phyloP scores from a whole-genome alignment of 257 asterid genomes.

The Salvia hispanica region DNA sequence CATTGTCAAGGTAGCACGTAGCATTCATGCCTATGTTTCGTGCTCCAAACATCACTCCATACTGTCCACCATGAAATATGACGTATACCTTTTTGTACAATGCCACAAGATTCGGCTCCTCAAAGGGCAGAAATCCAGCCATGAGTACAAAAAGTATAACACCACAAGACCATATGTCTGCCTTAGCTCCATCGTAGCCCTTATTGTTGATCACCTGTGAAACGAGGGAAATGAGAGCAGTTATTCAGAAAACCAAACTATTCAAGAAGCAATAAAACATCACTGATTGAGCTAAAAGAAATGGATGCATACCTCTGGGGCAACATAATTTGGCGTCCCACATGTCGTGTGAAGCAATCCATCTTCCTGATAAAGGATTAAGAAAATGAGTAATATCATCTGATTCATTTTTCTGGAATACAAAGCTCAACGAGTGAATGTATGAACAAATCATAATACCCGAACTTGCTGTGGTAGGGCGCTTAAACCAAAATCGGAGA shows the following conservation, averaged over 20 bases:
- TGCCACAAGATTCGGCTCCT: slow-evolving; percentile 73
- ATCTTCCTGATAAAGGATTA: slow-evolving; percentile 66
- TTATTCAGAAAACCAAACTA: slow-evolving; percentile 8
- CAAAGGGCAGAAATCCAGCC: slow-evolving; percentile 85
- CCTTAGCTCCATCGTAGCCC: slow-evolving; percentile 97
- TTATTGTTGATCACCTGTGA: slow-evolving; percentile 80
- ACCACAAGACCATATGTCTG: slow-evolving; percentile 96
- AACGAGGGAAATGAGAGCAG: slow-evolving; percentile 11
- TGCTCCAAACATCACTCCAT: background rate
- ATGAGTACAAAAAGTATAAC: slow-evolving; percentile 63
- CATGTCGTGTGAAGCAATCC: slow-evolving; percentile 97
- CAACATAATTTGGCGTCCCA: slow-evolving; percentile 98
- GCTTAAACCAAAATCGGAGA: slow-evolving; percentile 93
- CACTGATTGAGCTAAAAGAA: slow-evolving; percentile 4
- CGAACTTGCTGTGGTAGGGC: slow-evolving; percentile 97
- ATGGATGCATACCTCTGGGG: slow-evolving; percentile 76
- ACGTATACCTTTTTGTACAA: slow-evolving; percentile 54
- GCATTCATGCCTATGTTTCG: background rate
- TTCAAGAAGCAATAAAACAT: slow-evolving; percentile 3
- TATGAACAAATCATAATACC: slow-evolving; percentile 38
- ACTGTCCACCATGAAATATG: background rate
- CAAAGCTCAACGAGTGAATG: background rate
- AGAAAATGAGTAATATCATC: slow-evolving; percentile 10
- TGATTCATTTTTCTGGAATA: background rate
- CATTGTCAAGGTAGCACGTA: background rate